Evolutionary conservation across 2,329 filamentous ascomycete genomes (phyloP).

Genomic region (Nigrospora osmanthi): DNA sequence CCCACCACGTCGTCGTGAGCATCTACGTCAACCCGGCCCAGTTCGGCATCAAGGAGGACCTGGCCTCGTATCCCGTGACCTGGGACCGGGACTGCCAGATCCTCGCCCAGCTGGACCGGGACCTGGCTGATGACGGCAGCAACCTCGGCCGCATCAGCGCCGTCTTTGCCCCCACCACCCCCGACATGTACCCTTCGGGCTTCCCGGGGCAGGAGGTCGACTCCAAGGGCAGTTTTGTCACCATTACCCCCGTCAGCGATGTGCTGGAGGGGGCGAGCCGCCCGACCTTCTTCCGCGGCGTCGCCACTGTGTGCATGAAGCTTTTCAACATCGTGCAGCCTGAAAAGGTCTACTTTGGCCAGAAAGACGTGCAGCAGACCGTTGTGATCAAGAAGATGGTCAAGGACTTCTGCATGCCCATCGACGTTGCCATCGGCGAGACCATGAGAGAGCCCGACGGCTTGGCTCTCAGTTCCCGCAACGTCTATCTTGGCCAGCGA

Average conservation of each 20-base stretch:
- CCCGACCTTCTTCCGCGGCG: constrained; percentile 93
- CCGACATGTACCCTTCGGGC: constrained; percentile 81
- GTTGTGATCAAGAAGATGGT: constrained; percentile 84
- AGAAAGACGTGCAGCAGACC: constrained; percentile 96
- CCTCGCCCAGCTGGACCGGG: constrained; percentile 60
- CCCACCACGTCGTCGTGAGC: constrained; percentile 80
- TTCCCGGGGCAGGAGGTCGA: constrained; percentile 64
- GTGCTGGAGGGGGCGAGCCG: constrained; percentile 78
- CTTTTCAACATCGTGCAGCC: constrained; percentile 76
- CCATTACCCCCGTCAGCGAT: constrained; percentile 74
- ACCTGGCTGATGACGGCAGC: constrained; percentile 55
- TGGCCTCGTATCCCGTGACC: constrained; percentile 82
- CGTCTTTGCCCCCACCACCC: constrained; percentile 77
- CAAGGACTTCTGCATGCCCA: constrained; percentile 75
- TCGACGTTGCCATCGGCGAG: constrained; percentile 62
- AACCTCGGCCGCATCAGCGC: constrained; percentile 66
- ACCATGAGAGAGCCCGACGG: constrained; percentile 76
- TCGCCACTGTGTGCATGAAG: constrained; percentile 95
- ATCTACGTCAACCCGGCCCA: constrained; percentile 97
- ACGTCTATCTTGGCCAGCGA: constrained; percentile 80
- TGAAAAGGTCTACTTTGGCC: constrained; percentile 82
- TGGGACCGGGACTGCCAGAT: constrained; percentile 70
- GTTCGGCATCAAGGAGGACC: constrained; percentile 83
- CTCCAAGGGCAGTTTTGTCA: constrained; percentile 82
- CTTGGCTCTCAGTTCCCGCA: constrained; percentile 83